Conservation (phyloP, 495 filamentous ascomycete species). For the Penicillium psychrofluorescens region DNA sequence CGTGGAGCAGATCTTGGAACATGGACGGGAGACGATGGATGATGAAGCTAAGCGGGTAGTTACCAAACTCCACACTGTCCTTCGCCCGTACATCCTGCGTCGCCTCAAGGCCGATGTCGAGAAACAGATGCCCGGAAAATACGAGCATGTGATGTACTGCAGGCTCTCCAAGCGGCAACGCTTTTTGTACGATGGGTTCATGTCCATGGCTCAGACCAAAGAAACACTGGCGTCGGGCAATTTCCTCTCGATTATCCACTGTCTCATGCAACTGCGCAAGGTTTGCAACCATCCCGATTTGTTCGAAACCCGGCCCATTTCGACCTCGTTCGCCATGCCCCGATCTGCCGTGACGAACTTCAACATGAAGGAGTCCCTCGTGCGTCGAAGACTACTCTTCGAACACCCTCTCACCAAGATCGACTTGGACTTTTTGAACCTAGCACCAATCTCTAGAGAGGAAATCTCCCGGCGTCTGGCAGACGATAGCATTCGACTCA, state of each 20-base stretch:
- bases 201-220: constrained; percentile 86
- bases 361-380: constrained; percentile 64
- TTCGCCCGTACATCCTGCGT: constrained; percentile 87
- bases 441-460: constrained; percentile 69
- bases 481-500: constrained; percentile 55
- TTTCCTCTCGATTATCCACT: constrained; percentile 96
- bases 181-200: constrained; percentile 93
- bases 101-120: constrained; percentile 96
- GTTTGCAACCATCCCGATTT: constrained; percentile 99
- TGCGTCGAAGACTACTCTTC: constrained; percentile 60
- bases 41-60: constrained; percentile 85
- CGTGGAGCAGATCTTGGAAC: constrained; percentile 90
- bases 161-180: constrained; percentile 89
- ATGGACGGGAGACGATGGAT: constrained; percentile 87
- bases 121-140: constrained; percentile 98
- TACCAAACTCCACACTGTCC: constrained; percentile 82
- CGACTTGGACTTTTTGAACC: constrained; percentile 72
- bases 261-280: constrained; percentile 94
- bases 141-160: constrained; percentile 94
- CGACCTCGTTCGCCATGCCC: constrained; percentile 91
- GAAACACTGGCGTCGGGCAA: constrained; percentile 90
- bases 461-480: constrained; percentile 52
- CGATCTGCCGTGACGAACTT: constrained; percentile 74
- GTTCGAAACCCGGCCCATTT: constrained; percentile 96
- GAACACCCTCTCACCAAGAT: constrained; percentile 58